Evolutionary conservation across 2,329 filamentous ascomycete species (phyloP).

Genomic region (Fusarium sp.): DNA sequence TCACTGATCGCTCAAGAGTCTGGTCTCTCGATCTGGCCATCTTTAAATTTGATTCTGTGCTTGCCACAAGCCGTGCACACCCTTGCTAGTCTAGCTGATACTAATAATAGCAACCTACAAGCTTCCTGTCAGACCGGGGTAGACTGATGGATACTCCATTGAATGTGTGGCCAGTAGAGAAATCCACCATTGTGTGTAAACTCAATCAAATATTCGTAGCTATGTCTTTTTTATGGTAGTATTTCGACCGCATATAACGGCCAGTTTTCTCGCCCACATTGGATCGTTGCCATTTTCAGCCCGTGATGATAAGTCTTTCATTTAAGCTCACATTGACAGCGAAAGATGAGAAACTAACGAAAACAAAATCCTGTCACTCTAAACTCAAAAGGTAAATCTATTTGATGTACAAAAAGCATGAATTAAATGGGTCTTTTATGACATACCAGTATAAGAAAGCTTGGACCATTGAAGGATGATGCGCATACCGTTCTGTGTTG

Average conservation of each 20-base stretch:
- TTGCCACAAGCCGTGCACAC: constrained; percentile 15
- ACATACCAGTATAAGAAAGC: too few species aligned
- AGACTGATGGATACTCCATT: constrained; percentile 13
- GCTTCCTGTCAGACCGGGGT: constrained; percentile 36
- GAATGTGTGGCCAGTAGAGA: neutral
- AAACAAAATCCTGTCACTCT: too few species aligned
- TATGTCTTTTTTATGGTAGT: neutral
- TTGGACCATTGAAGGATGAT: neutral
- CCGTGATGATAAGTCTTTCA: too few species aligned
- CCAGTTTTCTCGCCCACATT: neutral
- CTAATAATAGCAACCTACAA: constrained; percentile 38
- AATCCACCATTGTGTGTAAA: neutral
- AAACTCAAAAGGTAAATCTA: too few species aligned
- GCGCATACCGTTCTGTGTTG: neutral
- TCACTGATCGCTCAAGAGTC: neutral
- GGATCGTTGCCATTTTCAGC: neutral
- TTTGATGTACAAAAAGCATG: too few species aligned
- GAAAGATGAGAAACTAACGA: too few species aligned
- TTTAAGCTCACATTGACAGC: too few species aligned
- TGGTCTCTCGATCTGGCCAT: constrained; percentile 2
- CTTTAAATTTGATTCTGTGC: constrained; percentile 1
- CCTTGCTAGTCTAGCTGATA: constrained; percentile 8
- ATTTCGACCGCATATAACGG: neutral
- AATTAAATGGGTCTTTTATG: too few species aligned
- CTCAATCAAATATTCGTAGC: neutral